Conservation (phyloP, 768 basidiomycete species). For the Cantharellus anzutake region DNA sequence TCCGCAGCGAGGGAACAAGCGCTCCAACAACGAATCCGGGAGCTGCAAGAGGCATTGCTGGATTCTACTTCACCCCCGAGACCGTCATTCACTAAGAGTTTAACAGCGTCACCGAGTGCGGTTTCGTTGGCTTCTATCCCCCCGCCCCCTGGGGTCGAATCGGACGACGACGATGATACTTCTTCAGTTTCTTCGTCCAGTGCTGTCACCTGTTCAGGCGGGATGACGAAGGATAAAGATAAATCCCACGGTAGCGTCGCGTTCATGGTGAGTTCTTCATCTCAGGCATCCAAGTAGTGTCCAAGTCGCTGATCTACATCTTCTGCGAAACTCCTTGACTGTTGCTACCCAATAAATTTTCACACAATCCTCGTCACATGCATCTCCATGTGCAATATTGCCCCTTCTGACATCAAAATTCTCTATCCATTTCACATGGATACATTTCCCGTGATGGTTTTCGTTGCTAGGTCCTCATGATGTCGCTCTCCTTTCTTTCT, state of each 20-base stretch:
- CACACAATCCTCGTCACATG: neutral
- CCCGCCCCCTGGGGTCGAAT: neutral
- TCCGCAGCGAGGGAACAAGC: slow-evolving; percentile 2
- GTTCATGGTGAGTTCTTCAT: slow-evolving; percentile 10
- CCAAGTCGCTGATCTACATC: neutral
- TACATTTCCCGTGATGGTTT: neutral
- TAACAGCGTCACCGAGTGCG: neutral
- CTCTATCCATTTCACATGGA: neutral
- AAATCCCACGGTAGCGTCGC: slow-evolving; percentile 11
- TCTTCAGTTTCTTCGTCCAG: neutral
- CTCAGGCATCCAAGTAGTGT: neutral
- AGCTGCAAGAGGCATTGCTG: neutral
- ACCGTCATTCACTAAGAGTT: neutral
- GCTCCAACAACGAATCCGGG: neutral
- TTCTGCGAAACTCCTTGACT: neutral
- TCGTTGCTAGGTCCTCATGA: slow-evolving; percentile 4
- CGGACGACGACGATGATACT: slow-evolving; percentile 4
- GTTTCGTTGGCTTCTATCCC: too few relatives aligned
- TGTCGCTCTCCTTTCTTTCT: slow-evolving; percentile 8
- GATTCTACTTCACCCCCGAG: neutral
- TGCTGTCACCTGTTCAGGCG: neutral
- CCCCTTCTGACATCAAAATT: neutral
- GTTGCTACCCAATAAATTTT: neutral
- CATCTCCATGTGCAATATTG: neutral
- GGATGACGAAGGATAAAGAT: slow-evolving; percentile 4